phyloP scores from a whole-genome alignment of 1,139 yeast species.

The Groenewaldozyma auringiensis region DNA sequence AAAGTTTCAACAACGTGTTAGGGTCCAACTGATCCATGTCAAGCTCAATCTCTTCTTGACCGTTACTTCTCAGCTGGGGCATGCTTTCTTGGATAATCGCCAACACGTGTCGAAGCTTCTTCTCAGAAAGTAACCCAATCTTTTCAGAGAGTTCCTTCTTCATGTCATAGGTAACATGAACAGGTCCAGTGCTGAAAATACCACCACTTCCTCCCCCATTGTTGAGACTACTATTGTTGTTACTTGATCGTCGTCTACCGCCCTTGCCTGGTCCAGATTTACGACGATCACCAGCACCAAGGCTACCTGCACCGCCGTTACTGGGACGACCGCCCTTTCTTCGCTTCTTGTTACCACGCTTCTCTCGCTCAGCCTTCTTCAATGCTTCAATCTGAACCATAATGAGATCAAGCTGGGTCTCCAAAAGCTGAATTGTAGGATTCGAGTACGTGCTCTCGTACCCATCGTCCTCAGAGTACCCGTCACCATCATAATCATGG shows the following conservation, averaged over 20 bases:
- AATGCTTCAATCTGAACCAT: conserved; percentile 73
- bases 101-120: conserved; percentile 75
- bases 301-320: conserved; percentile 10
- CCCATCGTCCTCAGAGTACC: conserved; percentile 52
- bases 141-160: conserved; percentile 87
- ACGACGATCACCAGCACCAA: conserved; percentile 11
- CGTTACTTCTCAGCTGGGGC: conserved; percentile 64
- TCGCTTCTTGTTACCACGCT: conserved; percentile 34
- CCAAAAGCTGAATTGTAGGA: conserved; percentile 85
- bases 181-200: conserved; percentile 18
- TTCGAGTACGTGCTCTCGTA: conserved; percentile 68
- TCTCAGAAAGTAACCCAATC: conserved; percentile 69
- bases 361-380: conserved; percentile 55
- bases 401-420: conserved; percentile 80
- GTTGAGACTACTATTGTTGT: too few species aligned
- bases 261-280: conserved; percentile 7
- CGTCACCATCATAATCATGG: conserved; percentile 23
- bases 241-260: conserved; percentile 10
- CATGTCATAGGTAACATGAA: conserved; percentile 73
- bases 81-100: conserved; percentile 81
- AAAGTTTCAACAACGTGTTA: conserved; percentile 70
- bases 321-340: conserved; percentile 10
- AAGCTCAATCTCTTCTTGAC: conserved; percentile 84
- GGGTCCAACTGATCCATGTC: conserved; percentile 94
- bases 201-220: conserved; percentile 9